These are phyloP conservation scores for Talaromyces sp. DNA, from an alignment of 2,329 filamentous ascomycete species.

Conservation along the genomic window DNA sequence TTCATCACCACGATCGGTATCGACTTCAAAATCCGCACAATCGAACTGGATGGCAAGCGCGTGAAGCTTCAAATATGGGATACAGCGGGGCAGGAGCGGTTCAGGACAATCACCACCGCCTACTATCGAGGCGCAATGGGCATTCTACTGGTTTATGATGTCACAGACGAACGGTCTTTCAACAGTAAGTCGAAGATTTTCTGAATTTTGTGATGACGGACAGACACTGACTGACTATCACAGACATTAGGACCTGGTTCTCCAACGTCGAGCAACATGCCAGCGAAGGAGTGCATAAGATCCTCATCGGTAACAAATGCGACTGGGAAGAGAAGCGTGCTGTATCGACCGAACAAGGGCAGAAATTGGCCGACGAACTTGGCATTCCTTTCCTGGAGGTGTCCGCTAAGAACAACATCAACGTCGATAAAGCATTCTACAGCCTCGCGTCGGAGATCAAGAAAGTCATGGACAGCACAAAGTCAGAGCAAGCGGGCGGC, in stretches of 20 bases:
- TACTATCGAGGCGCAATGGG: constrained; percentile 99
- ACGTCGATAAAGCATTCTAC: constrained; percentile 98
- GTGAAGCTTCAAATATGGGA: constrained; percentile 99
- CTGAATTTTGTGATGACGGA: background rate
- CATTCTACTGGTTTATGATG: constrained; percentile 95
- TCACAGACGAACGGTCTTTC: constrained; percentile 93
- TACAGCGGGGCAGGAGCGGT: constrained; percentile 95
- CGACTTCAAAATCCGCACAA: constrained; percentile 99
- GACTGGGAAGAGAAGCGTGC: constrained; percentile 99
- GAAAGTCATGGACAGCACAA: constrained; percentile 92
- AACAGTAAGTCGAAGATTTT: constrained; percentile 64
- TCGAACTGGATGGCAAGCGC: constrained; percentile 96
- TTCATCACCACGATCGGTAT: constrained; percentile 99
- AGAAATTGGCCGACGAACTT: constrained; percentile 89
- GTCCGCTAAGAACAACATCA: constrained; percentile 98
- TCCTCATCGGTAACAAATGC: constrained; percentile 99
- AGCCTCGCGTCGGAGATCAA: constrained; percentile 94
- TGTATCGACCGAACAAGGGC: constrained; percentile 87
- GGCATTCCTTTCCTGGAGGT: constrained; percentile 98
- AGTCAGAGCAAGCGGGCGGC: constrained; percentile 63
- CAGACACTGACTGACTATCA: constrained; percentile 15
- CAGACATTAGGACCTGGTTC: constrained; percentile 99
- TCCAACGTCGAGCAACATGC: constrained; percentile 98
- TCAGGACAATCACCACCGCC: constrained; percentile 96
- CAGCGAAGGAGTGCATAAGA: constrained; percentile 98